Evolutionary conservation across 345 rosid species (phyloP).

Genomic region (Gynandropsis gynandra): DNA sequence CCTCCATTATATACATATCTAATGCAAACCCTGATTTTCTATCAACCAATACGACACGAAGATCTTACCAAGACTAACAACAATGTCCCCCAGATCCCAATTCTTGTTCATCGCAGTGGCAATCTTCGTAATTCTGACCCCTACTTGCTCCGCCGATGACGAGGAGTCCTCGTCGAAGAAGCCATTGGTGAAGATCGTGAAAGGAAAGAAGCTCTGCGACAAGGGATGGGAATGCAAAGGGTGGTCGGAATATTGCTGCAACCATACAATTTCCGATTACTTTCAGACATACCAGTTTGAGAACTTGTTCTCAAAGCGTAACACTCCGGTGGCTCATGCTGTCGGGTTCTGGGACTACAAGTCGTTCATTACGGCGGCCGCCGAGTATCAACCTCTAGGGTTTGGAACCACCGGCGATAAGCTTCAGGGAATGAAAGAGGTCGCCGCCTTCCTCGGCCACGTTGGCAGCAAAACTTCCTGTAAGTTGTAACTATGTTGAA

Average conservation of each 20-base stretch:
- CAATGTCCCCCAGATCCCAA: slow-evolving; percentile 34
- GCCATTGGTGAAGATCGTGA: slow-evolving; percentile 53
- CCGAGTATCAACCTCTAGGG: slow-evolving; percentile 57
- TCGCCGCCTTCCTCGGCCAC: slow-evolving; percentile 73
- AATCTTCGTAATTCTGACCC: slow-evolving; percentile 15
- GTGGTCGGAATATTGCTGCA: slow-evolving; percentile 54
- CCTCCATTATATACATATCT: slow-evolving; percentile 5
- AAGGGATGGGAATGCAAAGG: slow-evolving; percentile 81
- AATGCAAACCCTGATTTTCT: slow-evolving; percentile 5
- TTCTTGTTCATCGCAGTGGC: slow-evolving; percentile 8
- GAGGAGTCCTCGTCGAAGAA: slow-evolving; percentile 30
- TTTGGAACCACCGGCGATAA: slow-evolving; percentile 65
- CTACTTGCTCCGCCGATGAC: slow-evolving; percentile 18
- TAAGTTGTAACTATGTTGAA: no score
- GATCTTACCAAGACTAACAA: not conserved
- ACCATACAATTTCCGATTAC: slow-evolving; percentile 56
- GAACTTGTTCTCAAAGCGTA: slow-evolving; percentile 57
- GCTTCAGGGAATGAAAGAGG: slow-evolving; percentile 48
- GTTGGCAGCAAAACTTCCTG: slow-evolving; percentile 84
- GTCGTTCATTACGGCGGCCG: slow-evolving; percentile 64
- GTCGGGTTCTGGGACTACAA: slow-evolving; percentile 69
- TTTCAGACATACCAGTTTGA: slow-evolving; percentile 74
- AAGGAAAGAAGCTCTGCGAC: slow-evolving; percentile 59
- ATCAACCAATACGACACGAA: not conserved
- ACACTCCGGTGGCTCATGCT: slow-evolving; percentile 72